phyloP scores from a whole-genome alignment of 2,329 filamentous ascomycete genomes.

The Aspergillus thermomutatus region DNA sequence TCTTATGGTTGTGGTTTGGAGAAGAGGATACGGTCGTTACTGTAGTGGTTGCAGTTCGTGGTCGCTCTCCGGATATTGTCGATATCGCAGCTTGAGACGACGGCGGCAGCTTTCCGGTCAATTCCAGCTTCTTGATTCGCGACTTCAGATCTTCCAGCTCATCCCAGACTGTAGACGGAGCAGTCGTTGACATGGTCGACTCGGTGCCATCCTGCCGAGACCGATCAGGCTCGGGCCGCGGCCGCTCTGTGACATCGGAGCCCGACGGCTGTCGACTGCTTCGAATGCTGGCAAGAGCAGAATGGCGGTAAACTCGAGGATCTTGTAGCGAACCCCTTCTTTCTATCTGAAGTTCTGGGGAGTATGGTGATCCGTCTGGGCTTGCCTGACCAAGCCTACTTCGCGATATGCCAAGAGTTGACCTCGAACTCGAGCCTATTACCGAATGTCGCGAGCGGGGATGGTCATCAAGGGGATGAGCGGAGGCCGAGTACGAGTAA shows the following conservation, averaged over 20 bases:
- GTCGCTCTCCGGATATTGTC: constrained; percentile 72
- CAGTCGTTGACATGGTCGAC: constrained; percentile 82
- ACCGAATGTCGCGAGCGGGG: constrained; percentile 32
- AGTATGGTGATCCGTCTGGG: constrained; percentile 33
- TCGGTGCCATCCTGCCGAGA: constrained; percentile 65
- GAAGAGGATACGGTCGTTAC: constrained; percentile 88
- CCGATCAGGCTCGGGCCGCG: constrained; percentile 32
- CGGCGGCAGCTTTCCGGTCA: constrained; percentile 81
- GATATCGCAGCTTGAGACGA: constrained; percentile 79
- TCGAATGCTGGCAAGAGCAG: constrained; percentile 33
- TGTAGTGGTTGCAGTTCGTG: constrained; percentile 85
- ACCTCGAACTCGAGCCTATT: constrained; percentile 32
- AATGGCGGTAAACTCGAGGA: constrained; percentile 31
- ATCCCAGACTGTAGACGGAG: constrained; percentile 94
- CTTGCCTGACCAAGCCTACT: constrained; percentile 36
- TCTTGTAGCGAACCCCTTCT: constrained; percentile 33
- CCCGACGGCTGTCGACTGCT: constrained; percentile 34
- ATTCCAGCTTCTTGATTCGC: constrained; percentile 82
- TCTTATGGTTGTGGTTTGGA: constrained; percentile 66
- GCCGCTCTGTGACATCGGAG: constrained; percentile 34
- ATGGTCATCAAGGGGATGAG: constrained; percentile 39
- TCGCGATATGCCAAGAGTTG: constrained; percentile 34
- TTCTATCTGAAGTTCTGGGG: constrained; percentile 25
- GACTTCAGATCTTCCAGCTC: constrained; percentile 95
- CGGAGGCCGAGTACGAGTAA: constrained; percentile 31